Base-by-base conservation (phyloP, 495 filamentous ascomycete species). In the Oidiodendron maius region DNA sequence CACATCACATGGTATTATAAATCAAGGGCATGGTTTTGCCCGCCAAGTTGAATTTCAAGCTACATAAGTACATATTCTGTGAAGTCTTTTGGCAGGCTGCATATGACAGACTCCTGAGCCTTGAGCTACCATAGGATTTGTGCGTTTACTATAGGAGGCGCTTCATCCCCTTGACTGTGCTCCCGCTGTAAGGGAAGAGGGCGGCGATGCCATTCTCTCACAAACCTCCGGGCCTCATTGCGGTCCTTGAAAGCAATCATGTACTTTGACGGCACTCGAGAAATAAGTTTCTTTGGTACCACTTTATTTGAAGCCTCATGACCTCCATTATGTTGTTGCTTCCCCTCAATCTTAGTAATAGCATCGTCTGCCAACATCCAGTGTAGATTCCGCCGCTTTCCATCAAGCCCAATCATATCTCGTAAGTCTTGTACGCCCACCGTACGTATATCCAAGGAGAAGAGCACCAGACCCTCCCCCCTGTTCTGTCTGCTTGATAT, bases 221-320 rank as follows among this genome's bases (percentile, higher is more conserved):
- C 71, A 55, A 83, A 83, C 52, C 79, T 64, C 35, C 71, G 66
- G 17, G 76, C 75, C 57, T 81, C 77, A 13, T 59, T 56, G 8
- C 57, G 52, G 18, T 74, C 69, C 34, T 39, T 48, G 43, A 83
- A 77, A 3, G 64, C 61, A 16, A 81, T 50, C 24, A 79, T 64
- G 58, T 72, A 83, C 28, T 66, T 65, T 2, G 56, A 34, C 5
- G 35, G 13, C 3, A 2, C 3, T 11, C 23, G 51, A 20, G 42
- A 52, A n/a, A 45, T 51, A 35, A 13, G 37, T 40, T 36, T 20
- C 9, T 52, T 34, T 9, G 26, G 28, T 5, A 22, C 40, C 20
- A 40, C 32, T 11, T 42, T 42, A 16, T 44, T 37, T 1, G 24
- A 24, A 10, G 28, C 28, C 35, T 30, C 26, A 5, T 30, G 26